Base-by-base conservation (phyloP, 139 green algal genomes). In the Micractinium sp. region DNA sequence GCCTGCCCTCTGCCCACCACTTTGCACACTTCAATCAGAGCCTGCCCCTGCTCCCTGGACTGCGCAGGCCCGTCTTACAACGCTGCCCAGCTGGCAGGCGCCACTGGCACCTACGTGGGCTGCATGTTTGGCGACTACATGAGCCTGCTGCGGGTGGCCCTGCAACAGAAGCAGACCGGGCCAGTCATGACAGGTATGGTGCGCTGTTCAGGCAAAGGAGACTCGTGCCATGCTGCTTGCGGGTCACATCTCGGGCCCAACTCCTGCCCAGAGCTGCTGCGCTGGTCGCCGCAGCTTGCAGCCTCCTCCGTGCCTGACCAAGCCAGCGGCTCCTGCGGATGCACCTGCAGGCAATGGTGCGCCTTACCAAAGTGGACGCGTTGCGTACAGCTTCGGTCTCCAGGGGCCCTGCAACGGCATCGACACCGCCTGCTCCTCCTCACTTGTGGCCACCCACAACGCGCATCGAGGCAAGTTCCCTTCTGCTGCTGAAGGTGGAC, bases 371-470 rank as follows among this genome's bases (percentile, higher is more conserved):
- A 81, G 81, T 29, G 94, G 94, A 0, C 87, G 93, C 23, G 78
- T 95, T 25, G 90, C 92, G 0, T 96, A 94, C 85, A 81, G 85
- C 53, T 95, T 93, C 75, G 89, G 88, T 47, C 88, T 96, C 5
- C 22, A 93, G 29, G 96, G 96, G 1, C 94, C 96, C 15, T 90
- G 93, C 38, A 67, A 97, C 16, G 92, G 92, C 38, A 88, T 98
- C 0, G 96, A 98, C 91, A 98, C 96, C 0, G 96, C 96, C 5
- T 98, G 96, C 92, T 97, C 93, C 25, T 96, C 93, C 2, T 96
- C 95, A 0, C 91, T 98, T 67, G 96, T 98, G 29, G 94, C 94
- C 1, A n/a, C 89, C 0, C 92, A 97, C 80, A 76, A 87, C 1
- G 96, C 91, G 0, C 71, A 79, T 39, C 23, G 67, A 31, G 83